Percentiles rank a stretch among this genome's conserved stretches.
phyloP scores from a whole-genome alignment of 2,329 filamentous ascomycete species.

The Apiospora saccharicola region DNA sequence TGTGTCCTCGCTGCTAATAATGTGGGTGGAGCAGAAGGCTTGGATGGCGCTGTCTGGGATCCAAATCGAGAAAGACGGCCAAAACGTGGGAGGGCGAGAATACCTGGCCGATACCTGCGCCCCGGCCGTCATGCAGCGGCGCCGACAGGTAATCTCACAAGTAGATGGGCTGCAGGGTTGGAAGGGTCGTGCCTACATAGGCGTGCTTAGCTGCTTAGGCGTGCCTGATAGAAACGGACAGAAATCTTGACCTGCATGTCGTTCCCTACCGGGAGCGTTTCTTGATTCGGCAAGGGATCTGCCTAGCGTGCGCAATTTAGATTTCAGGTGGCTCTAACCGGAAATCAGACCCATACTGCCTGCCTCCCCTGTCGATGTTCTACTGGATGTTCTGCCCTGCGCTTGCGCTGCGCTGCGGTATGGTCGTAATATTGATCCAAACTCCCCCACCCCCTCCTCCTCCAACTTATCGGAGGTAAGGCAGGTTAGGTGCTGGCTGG shows the following conservation, averaged over 20 bases:
- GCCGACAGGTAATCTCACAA: neutral
- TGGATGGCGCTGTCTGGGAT: neutral
- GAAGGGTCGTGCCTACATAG: constrained; percentile 1
- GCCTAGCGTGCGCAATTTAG: constrained; percentile 23
- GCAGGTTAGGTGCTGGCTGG: neutral
- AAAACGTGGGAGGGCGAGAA: constrained; percentile 5
- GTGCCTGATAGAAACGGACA: constrained; percentile 19
- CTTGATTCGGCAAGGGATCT: constrained; percentile 20
- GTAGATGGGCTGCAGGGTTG: constrained; percentile 6
- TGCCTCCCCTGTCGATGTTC: neutral
- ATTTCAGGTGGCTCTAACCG: constrained; percentile 23
- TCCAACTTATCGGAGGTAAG: neutral
- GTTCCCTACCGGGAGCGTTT: constrained; percentile 7
- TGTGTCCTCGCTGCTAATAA: neutral
- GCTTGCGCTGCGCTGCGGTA: neutral
- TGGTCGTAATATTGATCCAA: constrained; percentile 12
- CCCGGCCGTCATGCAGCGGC: neutral
- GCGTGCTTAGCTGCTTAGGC: neutral
- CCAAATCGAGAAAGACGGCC: constrained; percentile 17
- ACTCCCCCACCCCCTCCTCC: constrained; percentile 1
- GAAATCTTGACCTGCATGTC: constrained; percentile 10
- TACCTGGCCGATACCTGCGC: constrained; percentile 15
- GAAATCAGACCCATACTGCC: neutral
- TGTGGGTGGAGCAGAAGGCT: constrained; percentile 9
- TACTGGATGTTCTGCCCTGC: neutral